phyloP scores from a whole-genome alignment of 148 eudicot species.

The Cornus kousa region DNA sequence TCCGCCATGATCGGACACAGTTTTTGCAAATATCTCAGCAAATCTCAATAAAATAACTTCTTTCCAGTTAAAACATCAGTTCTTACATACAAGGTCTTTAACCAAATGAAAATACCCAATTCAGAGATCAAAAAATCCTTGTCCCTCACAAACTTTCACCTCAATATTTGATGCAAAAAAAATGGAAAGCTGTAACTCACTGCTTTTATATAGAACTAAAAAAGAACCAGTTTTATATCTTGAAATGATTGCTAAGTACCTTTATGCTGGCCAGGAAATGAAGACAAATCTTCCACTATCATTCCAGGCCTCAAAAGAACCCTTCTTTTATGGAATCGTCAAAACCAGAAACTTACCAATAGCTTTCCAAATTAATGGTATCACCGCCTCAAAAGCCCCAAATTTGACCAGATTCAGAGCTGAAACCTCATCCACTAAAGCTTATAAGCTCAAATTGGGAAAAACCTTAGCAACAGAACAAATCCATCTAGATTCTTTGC shows the following conservation, averaged over 20 bases:
- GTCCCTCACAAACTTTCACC: neutral
- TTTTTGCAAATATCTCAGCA: constrained; percentile 2
- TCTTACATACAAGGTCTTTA: neutral
- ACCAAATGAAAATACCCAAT: constrained; percentile 17
- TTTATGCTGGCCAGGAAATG: neutral
- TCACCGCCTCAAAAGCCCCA: neutral
- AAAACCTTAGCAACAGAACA: neutral
- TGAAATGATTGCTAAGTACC: neutral
- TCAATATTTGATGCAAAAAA: neutral
- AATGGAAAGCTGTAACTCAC: neutral
- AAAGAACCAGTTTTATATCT: neutral
- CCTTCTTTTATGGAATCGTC: neutral
- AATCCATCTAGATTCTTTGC: neutral
- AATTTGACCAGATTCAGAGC: neutral
- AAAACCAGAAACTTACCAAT: neutral
- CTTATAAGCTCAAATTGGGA: constrained; percentile 9
- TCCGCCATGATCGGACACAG: neutral
- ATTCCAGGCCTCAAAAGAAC: too few species aligned
- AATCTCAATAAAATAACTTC: constrained; percentile 7
- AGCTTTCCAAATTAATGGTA: neutral
- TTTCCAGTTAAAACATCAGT: constrained; percentile 3
- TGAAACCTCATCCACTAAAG: neutral
- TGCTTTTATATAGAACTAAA: neutral
- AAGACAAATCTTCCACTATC: neutral
- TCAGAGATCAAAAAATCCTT: neutral